Percentiles rank a stretch among this genome's conserved stretches.
Evolutionary conservation across 2,329 filamentous ascomycete species (phyloP).

Genomic region (Stylonectria norvegica): DNA sequence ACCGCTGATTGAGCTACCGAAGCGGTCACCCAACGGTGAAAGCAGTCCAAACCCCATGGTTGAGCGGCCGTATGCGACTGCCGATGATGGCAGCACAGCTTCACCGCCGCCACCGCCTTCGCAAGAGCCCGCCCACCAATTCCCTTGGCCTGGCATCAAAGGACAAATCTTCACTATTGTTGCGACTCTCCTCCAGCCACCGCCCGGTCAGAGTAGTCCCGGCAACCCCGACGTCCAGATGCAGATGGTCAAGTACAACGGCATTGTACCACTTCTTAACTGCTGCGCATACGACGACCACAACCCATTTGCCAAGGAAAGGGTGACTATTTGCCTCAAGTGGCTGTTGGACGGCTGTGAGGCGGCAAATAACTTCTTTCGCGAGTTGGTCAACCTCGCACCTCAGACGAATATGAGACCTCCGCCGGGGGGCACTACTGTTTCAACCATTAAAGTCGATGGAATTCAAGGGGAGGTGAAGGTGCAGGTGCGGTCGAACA

Average conservation of each 20-base stretch:
- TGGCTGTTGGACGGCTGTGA: slow-evolving; percentile 74
- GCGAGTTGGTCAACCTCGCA: slow-evolving; percentile 54
- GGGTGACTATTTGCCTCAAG: slow-evolving; percentile 83
- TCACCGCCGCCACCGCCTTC: slow-evolving; percentile 44
- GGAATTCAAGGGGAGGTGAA: slow-evolving; percentile 56
- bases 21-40: slow-evolving; percentile 25
- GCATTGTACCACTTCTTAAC: slow-evolving; percentile 81
- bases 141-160: slow-evolving; percentile 74
- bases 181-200: slow-evolving; percentile 84
- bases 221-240: slow-evolving; percentile 75
- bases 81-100: slow-evolving; percentile 26
- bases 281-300: slow-evolving; percentile 90
- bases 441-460: slow-evolving; percentile 50
- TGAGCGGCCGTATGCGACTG: slow-evolving; percentile 60
- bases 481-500: slow-evolving; percentile 46
- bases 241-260: slow-evolving; percentile 80
- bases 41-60: slow-evolving; percentile 40
- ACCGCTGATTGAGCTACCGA: slow-evolving; percentile 52
- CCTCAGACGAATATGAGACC: slow-evolving; percentile 39
- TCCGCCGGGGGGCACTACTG: slow-evolving; percentile 33
- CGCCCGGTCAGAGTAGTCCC: slow-evolving; percentile 55
- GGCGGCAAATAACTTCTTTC: slow-evolving; percentile 68
- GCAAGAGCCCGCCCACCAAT: slow-evolving; percentile 62
- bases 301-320: slow-evolving; percentile 91
- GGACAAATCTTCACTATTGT: slow-evolving; percentile 89